phyloP scores from a whole-genome alignment of 2,329 filamentous ascomycete species.

The Atkinsonella hypoxylon region DNA sequence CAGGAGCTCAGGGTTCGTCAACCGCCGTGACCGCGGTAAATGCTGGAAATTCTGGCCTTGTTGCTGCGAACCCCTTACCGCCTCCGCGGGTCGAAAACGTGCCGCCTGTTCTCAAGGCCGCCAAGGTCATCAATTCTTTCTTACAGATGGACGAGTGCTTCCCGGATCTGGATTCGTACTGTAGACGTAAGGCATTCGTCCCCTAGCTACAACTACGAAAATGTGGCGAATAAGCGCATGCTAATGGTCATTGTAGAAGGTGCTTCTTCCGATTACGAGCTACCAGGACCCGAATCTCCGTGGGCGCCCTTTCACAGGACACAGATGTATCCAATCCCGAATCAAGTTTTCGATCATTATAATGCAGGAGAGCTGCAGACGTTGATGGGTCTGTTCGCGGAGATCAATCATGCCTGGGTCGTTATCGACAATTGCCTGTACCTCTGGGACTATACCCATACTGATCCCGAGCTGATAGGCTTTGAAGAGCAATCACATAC shows the following conservation, averaged over 20 bases:
- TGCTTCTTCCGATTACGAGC: conserved; percentile 82
- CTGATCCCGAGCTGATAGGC: conserved; percentile 82
- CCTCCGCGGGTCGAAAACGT: conserved; percentile 36
- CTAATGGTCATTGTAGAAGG: conserved; percentile 50
- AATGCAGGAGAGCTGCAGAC: conserved; percentile 79
- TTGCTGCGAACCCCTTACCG: conserved; percentile 23
- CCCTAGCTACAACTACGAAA: not conserved
- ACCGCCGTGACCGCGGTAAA: conserved; percentile 14
- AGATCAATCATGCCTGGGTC: conserved; percentile 91
- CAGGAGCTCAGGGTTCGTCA: conserved; percentile 2
- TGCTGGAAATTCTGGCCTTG: conserved; percentile 14
- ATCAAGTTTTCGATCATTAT: conserved; percentile 85
- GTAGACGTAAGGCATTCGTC: conserved; percentile 55
- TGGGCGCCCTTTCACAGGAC: conserved; percentile 87
- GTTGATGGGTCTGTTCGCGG: conserved; percentile 90
- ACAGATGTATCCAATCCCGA: conserved; percentile 80
- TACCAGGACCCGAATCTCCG: conserved; percentile 52
- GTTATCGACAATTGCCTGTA: conserved; percentile 93
- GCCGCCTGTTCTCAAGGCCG: conserved; percentile 67
- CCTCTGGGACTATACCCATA: conserved; percentile 92
- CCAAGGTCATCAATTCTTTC: conserved; percentile 69
- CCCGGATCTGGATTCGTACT: conserved; percentile 80
- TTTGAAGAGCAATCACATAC: conserved; percentile 82
- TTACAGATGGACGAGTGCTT: conserved; percentile 67
- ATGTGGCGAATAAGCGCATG: not conserved